These are phyloP conservation scores for Penicillium roqueforti DNA, from an alignment of 495 filamentous ascomycete genomes.

Conservation along the genomic window DNA sequence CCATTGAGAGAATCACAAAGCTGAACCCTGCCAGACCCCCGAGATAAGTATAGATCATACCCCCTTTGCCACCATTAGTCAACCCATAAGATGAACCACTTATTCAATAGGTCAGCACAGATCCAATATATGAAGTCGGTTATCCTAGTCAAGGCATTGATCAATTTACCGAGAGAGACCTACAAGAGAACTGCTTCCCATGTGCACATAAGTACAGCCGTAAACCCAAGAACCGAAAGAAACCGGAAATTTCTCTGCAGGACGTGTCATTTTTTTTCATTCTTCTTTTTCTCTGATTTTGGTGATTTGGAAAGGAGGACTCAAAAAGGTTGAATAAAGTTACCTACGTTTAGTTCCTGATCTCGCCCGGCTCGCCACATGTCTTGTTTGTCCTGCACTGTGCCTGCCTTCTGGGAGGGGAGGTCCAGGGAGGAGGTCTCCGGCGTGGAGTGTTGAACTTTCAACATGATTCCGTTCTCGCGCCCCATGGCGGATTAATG, in stretches of 20 bases:
- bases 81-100: background rate
- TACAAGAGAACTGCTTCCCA: background rate
- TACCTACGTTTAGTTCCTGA: background rate
- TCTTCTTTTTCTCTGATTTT: background rate
- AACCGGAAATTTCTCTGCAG: background rate
- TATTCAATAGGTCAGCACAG: background rate
- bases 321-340: background rate
- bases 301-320: background rate
- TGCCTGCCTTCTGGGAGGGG: background rate
- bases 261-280: background rate
- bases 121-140: background rate
- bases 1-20: background rate
- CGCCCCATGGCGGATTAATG: background rate
- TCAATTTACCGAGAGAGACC: background rate
- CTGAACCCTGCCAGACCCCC: background rate
- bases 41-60: background rate
- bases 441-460: background rate
- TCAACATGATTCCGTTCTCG: background rate
- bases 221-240: background rate
- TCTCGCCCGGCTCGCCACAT: background rate
- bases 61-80: background rate
- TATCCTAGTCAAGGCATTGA: background rate
- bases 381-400: background rate
- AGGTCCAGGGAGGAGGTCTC: background rate
- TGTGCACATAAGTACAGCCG: background rate